These are phyloP conservation scores for Ascochyta koolunga DNA, from an alignment of 2,329 filamentous ascomycete species.

Conservation along the genomic window DNA sequence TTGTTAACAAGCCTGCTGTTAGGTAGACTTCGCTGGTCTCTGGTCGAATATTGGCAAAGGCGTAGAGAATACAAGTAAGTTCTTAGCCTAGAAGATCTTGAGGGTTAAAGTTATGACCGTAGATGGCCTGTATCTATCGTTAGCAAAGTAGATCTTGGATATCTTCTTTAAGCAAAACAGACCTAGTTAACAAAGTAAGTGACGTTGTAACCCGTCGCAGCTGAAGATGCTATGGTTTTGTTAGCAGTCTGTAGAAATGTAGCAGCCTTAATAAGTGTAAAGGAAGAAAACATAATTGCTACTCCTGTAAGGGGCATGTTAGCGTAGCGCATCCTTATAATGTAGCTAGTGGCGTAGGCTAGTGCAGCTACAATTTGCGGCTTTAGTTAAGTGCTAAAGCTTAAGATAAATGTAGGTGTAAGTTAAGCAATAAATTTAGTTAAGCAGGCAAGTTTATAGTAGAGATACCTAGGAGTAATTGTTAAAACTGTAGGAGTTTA, in stretches of 20 bases:
- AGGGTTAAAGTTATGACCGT: constrained; percentile 43
- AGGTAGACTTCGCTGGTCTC: constrained; percentile 46
- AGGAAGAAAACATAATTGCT: neutral
- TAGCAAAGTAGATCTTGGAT: constrained; percentile 1
- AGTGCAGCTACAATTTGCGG: neutral
- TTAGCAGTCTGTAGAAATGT: constrained; percentile 27
- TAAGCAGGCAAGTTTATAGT: neutral
- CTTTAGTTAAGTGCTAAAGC: neutral
- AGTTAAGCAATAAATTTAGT: neutral
- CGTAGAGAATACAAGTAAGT: constrained; percentile 47
- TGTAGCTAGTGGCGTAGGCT: neutral
- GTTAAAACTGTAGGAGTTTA: neutral
- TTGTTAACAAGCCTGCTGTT: no score
- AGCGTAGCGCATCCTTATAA: neutral
- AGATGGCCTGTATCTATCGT: constrained; percentile 38
- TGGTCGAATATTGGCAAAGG: constrained; percentile 46
- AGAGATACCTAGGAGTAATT: neutral
- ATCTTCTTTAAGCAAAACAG: constrained; percentile 5
- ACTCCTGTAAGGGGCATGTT: neutral
- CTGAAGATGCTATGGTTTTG: constrained; percentile 8
- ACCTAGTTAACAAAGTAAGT: constrained; percentile 49
- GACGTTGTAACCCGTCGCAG: constrained; percentile 39
- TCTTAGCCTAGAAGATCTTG: constrained; percentile 39
- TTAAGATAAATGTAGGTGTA: neutral
- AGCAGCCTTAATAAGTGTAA: neutral